Evolutionary conservation across 495 filamentous ascomycete genomes (phyloP), one percentile per base, ranked within the genome.

Genomic region (Durotheca rogersii): DNA sequence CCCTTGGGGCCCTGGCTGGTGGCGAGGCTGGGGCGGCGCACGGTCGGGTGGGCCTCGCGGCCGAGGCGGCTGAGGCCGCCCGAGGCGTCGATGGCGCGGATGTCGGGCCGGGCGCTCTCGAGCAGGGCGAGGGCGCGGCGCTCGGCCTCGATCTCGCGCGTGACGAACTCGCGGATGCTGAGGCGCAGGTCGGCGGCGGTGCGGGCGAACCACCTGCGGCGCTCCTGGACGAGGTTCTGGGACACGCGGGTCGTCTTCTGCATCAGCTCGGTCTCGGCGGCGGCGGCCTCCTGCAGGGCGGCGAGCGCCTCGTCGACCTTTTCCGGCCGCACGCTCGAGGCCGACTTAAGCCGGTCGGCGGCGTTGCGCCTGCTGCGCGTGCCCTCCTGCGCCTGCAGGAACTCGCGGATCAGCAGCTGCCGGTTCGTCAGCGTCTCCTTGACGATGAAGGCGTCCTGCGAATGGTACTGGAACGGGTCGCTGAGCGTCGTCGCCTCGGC

Each of bases 381-480:
- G 32, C 71, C 72, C 63, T 92, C 86, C 62, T 95, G 87, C 2
- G 93, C 91, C 67, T 93, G 85, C 18, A 95, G 66, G 34, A 96
- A 80, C 54, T 99, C 94, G 37, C 94, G 89, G 23, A 96, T 86
- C n/a, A 99, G 79, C 62, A 99, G 95, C 68, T 99, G 94, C 2
- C 94, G 86, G 72, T 99, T 99, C 14, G 94, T 99, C 55, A 99
- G 80, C 16, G 92, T 96, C 64, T 99, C 94, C 70, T 99, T 99
- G 56, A 99, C 94, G 62, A 97, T 95, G 65, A 97, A 93, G 17
- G 94, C 89, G 64, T 99, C 93, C 10, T 85, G 84, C 18, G 90
- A 96, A 70, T 99, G 91, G 65, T 99, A 97, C 52, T 87, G 86
- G 41, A 99, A 81, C 5, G 94, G 90, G 60, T 97, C 94, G 36